Evolutionary conservation across 345 rosid genomes (phyloP).

Genomic region (Heritiera littoralis): DNA sequence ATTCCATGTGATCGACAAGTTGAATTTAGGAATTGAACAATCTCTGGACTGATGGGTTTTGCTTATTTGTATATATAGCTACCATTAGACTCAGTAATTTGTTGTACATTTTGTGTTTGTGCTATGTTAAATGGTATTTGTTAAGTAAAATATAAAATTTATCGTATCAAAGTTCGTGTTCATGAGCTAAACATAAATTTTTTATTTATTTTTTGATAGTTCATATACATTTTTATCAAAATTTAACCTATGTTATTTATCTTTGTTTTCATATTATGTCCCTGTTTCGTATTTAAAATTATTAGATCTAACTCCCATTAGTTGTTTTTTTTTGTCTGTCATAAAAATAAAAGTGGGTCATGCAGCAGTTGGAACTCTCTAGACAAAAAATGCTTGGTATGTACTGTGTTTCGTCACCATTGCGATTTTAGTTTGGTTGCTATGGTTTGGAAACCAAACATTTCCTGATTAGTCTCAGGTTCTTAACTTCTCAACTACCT

Average conservation of each 20-base stretch:
- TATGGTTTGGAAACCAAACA: slow-evolving; percentile 29
- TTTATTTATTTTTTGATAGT: no score
- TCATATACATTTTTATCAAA: no score
- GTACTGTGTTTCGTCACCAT: background rate
- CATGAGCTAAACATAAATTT: no score
- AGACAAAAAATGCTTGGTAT: background rate
- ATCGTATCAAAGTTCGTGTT: no score
- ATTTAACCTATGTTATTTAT: no score
- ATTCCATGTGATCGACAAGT: slow-evolving; percentile 14
- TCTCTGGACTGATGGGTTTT: background rate
- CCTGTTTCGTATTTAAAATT: no score
- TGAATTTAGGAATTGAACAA: background rate
- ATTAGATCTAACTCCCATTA: no score
- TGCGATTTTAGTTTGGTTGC: background rate
- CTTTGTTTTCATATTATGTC: background rate
- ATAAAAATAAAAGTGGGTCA: background rate
- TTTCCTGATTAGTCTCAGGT: background rate
- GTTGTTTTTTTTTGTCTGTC: background rate
- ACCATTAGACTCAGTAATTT: no score
- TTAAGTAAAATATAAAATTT: no score
- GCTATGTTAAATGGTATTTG: no score
- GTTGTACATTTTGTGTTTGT: no score
- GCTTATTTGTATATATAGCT: no score
- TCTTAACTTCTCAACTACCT: slow-evolving; percentile 17
- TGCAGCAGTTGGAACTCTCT: background rate